Base-by-base conservation (phyloP, 148 eudicot genomes). In the Camellia granthamiana region DNA sequence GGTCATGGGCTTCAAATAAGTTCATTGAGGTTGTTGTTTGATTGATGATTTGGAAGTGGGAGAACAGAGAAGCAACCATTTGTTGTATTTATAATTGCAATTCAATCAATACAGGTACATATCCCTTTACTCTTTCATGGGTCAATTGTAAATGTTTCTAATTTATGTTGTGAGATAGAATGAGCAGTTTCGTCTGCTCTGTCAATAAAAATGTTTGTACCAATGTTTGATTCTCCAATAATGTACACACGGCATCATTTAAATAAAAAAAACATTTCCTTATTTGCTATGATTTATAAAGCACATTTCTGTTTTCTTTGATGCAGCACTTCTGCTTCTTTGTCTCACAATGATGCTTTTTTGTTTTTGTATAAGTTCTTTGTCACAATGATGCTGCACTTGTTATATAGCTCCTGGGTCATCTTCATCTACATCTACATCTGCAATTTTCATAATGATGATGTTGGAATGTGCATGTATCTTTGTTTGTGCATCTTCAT, bases 1-100 rank as follows among this genome's bases (percentile, higher is more conserved):
- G 69, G 74, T 75, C 1, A 8, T 38, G 77, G 91, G 85, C 78
- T 14, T 58, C 69, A 0, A 63, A 73, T 61, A 85, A 80, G 75
- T 78, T 80, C 38, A 83, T 90, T 16, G 78, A 85, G 69, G 42
- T 90, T 51, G 78, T 0, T 6, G 74, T 1, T 13, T 84, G 74
- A n/a, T 30, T 21, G 65, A 55, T 70, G 69, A 72, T 15, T 18
- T 3, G 3, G 78, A 10, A 18, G 69, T 41, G 23, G 56, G 49
- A 19, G 44, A 18, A 13, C 11, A 19, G 54, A 74, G 11, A 2
- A 64, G 6, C 15, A 13, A 38, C 66, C 68, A 56, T 9, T 69
- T 0, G 47, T 47, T 13, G 23, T 15, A 23, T 47, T 46, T 46
- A 4, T 38, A 63, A 9, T 46, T 64, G 60, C 49, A 30, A 64